phyloP scores from a whole-genome alignment of 495 filamentous ascomycete genomes.

The Neurospora sp. region DNA sequence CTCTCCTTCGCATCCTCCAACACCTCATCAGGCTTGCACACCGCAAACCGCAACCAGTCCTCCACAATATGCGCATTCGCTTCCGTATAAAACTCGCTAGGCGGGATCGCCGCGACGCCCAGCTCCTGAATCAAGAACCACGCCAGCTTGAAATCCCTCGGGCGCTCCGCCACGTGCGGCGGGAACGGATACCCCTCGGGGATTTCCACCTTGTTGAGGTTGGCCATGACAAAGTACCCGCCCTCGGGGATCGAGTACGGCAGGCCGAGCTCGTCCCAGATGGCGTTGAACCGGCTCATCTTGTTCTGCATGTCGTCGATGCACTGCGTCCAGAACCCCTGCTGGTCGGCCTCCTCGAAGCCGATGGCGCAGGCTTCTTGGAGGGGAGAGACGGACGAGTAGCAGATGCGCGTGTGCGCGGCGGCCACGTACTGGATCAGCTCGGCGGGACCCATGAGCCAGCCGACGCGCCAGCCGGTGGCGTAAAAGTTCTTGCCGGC shows the following conservation, averaged over 20 bases:
- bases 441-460: slow-evolving; percentile 79
- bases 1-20: slow-evolving; percentile 85
- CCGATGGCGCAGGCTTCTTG: slow-evolving; percentile 96
- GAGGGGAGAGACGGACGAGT: slow-evolving; percentile 81
- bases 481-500: slow-evolving; percentile 97
- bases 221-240: slow-evolving; percentile 93
- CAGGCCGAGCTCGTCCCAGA: slow-evolving; percentile 82
- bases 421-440: slow-evolving; percentile 87
- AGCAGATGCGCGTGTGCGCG: slow-evolving; percentile 94
- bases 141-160: slow-evolving; percentile 83
- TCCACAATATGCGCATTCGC: slow-evolving; percentile 74
- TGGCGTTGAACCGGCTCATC: slow-evolving; percentile 72
- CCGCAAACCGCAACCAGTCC: slow-evolving; percentile 90
- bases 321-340: slow-evolving; percentile 82
- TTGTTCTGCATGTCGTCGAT: slow-evolving; percentile 83
- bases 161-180: slow-evolving; percentile 69
- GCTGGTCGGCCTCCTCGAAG: slow-evolving; percentile 77
- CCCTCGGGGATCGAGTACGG: slow-evolving; percentile 91
- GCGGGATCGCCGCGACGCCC: slow-evolving; percentile 90
- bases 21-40: slow-evolving; percentile 90
- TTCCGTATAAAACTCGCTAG: slow-evolving; percentile 91
- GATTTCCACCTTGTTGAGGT: slow-evolving; percentile 74
- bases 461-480: slow-evolving; percentile 92
- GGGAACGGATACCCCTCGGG: slow-evolving; percentile 80
- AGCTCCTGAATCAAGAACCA: slow-evolving; percentile 98